phyloP scores from a whole-genome alignment of 2,329 filamentous ascomycete species.

The Aspergillus sp. region DNA sequence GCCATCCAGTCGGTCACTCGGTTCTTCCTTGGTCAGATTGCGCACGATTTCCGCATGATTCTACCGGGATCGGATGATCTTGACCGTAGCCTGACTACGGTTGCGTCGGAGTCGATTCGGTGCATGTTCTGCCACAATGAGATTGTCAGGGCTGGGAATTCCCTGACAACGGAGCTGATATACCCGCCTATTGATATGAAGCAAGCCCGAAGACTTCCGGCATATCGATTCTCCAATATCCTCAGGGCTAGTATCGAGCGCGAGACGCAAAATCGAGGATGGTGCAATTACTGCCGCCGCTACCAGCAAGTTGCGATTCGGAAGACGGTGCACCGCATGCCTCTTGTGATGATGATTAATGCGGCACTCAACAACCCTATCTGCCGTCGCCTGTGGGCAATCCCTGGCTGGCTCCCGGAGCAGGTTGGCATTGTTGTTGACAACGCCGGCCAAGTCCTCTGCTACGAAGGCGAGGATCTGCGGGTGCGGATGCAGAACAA shows the following conservation, averaged over 20 bases:
- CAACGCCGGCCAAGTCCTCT: slow-evolving; percentile 75
- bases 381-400: slow-evolving; percentile 69
- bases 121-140: slow-evolving; percentile 86
- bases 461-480: slow-evolving; percentile 87
- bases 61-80: slow-evolving; percentile 55
- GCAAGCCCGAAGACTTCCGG: slow-evolving; percentile 40
- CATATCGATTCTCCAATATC: slow-evolving; percentile 69
- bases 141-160: slow-evolving; percentile 67
- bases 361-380: slow-evolving; percentile 63
- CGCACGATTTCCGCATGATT: slow-evolving; percentile 65
- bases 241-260: slow-evolving; percentile 88
- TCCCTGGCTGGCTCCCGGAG: slow-evolving; percentile 82
- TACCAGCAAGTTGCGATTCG: slow-evolving; percentile 82
- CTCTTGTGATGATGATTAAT: slow-evolving; percentile 82
- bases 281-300: slow-evolving; percentile 83
- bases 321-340: slow-evolving; percentile 74
- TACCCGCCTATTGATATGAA: slow-evolving; percentile 59
- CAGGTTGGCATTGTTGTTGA: slow-evolving; percentile 90
- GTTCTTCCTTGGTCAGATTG: slow-evolving; percentile 76
- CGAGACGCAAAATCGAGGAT: slow-evolving; percentile 80
- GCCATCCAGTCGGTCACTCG: slow-evolving; percentile 82
- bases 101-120: slow-evolving; percentile 52
- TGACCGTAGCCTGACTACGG: slow-evolving; percentile 53
- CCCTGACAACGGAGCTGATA: slow-evolving; percentile 75
- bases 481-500: slow-evolving; percentile 70